phyloP scores from a whole-genome alignment of 257 asterid genomes.

The Vinca minor region DNA sequence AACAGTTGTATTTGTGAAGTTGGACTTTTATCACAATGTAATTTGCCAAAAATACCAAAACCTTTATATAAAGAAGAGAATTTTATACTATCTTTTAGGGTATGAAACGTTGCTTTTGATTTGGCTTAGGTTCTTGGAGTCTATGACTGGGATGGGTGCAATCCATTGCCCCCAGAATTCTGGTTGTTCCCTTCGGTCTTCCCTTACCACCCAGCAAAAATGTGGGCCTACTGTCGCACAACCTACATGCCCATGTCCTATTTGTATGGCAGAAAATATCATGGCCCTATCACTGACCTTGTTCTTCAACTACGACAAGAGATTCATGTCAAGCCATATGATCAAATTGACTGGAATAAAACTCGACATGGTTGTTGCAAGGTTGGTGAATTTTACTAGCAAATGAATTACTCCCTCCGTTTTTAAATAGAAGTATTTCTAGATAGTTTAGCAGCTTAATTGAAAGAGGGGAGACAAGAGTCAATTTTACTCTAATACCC shows the following conservation, averaged over 20 bases:
- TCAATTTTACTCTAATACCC: no score
- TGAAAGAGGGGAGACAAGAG: no score
- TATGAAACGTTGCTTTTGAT: neutral
- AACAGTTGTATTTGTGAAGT: no score
- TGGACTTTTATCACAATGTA: no score
- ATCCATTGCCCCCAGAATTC: constrained; percentile 79
- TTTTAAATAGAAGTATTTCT: no score
- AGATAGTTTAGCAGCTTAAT: no score
- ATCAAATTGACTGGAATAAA: constrained; percentile 60
- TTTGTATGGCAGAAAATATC: constrained; percentile 52
- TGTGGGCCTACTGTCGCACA: constrained; percentile 83
- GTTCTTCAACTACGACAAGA: constrained; percentile 61
- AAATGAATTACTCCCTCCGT: no score
- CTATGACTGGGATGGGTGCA: constrained; percentile 90
- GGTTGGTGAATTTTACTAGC: no score
- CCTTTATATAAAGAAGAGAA: no score
- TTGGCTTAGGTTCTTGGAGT: constrained; percentile 66
- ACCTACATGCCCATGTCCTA: constrained; percentile 88
- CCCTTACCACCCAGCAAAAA: constrained; percentile 82
- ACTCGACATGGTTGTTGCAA: constrained; percentile 70
- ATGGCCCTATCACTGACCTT: constrained; percentile 54
- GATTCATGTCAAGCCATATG: constrained; percentile 47
- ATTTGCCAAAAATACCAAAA: no score
- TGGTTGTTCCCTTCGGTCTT: constrained; percentile 75
- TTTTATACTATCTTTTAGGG: no score